These are phyloP conservation scores for Diaporthe amygdali DNA, from an alignment of 2,329 filamentous ascomycete species.

Conservation along the genomic window DNA sequence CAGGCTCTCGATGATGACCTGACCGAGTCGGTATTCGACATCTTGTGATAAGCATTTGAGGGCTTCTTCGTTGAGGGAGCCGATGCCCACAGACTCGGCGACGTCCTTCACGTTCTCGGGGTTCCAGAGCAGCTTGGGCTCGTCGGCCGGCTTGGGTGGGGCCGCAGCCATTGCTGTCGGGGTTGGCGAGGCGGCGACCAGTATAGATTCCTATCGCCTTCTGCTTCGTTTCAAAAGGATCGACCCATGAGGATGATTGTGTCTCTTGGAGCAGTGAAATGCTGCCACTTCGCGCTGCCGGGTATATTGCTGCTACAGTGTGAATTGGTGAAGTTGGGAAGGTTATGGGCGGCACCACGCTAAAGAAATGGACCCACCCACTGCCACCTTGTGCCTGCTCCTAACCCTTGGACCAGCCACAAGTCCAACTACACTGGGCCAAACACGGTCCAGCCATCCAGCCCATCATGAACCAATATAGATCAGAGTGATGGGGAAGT, in stretches of 20 bases:
- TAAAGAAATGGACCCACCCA: not conserved
- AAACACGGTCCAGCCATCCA: too few relatives aligned
- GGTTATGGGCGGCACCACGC: not conserved
- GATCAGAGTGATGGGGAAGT: too few relatives aligned
- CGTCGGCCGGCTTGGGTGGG: slow-evolving; percentile 31
- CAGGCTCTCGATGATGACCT: slow-evolving; percentile 91
- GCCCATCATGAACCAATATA: too few relatives aligned
- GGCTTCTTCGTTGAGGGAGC: slow-evolving; percentile 81
- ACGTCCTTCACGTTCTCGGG: slow-evolving; percentile 95
- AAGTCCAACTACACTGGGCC: too few relatives aligned
- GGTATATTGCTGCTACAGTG: not conserved
- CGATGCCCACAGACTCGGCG: slow-evolving; percentile 92
- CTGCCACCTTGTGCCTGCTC: too few relatives aligned
- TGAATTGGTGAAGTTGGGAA: not conserved
- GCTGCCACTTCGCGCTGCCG: not conserved
- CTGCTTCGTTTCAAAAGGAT: not conserved
- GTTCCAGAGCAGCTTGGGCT: slow-evolving; percentile 81
- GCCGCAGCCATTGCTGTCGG: slow-evolving; percentile 25
- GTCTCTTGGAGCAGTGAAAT: not conserved
- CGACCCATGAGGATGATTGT: not conserved
- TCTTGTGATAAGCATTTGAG: slow-evolving; percentile 88
- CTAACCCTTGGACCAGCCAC: too few relatives aligned
- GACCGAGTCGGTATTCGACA: slow-evolving; percentile 92
- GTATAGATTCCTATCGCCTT: not conserved
- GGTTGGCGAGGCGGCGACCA: not conserved